A percentile compares a stretch with the other conserved stretches of the same genome.
These are phyloP conservation scores for Groenewaldozyma sp. DNA, from an alignment of 1,139 yeast species.

Conservation along the genomic window DNA sequence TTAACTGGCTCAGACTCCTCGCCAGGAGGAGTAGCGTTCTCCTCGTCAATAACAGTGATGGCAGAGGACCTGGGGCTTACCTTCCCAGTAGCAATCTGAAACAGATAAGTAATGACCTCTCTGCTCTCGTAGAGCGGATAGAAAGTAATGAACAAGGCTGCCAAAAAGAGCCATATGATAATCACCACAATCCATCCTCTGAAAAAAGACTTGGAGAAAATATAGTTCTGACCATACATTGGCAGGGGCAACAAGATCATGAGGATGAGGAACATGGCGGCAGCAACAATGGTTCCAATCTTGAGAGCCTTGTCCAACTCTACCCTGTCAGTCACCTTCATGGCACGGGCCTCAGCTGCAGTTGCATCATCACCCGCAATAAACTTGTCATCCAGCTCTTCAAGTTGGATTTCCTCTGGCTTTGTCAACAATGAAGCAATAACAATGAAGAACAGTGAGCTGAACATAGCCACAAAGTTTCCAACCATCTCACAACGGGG, in stretches of 20 bases:
- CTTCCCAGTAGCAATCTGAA: constrained; percentile 6
- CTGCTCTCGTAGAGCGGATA: constrained; percentile 10
- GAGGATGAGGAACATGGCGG: constrained; percentile 42
- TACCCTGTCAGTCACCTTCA: constrained; percentile 17
- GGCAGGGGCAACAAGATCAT: constrained; percentile 11
- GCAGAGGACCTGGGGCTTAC: constrained; percentile 3
- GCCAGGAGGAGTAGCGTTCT: not conserved
- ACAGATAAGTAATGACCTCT: constrained; percentile 5
- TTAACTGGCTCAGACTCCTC: not conserved
- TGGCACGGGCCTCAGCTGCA: constrained; percentile 11
- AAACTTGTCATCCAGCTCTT: constrained; percentile 33
- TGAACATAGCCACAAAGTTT: constrained; percentile 64
- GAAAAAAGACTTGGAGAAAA: constrained; percentile 11
- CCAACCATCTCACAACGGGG: constrained; percentile 70
- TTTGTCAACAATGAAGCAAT: constrained; percentile 45
- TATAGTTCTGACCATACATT: constrained; percentile 11
- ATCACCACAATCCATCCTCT: constrained; percentile 14
- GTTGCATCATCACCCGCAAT: constrained; percentile 54
- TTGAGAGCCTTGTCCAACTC: constrained; percentile 27
- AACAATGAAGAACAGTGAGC: constrained; percentile 60
- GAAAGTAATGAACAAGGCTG: constrained; percentile 9
- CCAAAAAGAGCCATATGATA: constrained; percentile 12
- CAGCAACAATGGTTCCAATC: constrained; percentile 44
- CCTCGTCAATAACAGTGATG: constrained; percentile 3
- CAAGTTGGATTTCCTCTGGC: constrained; percentile 51